phyloP scores from a whole-genome alignment of 2,329 filamentous ascomycete genomes.

The Aspergillus intermedius region DNA sequence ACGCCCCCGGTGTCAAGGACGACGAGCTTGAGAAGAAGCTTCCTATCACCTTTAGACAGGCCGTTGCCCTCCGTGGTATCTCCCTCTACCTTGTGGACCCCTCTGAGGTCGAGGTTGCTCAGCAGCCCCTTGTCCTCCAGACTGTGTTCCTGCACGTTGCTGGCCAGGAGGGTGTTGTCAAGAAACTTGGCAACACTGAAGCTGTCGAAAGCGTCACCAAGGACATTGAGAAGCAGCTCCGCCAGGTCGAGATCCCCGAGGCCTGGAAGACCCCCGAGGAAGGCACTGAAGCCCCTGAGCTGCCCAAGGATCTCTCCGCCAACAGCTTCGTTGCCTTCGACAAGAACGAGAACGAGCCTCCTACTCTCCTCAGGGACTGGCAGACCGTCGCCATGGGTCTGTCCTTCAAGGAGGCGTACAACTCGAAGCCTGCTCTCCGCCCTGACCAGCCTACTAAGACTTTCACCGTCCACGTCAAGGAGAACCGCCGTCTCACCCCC shows the following conservation, averaged over 20 bases:
- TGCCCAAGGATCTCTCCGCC: slow-evolving; percentile 60
- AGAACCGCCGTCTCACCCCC: slow-evolving; percentile 90
- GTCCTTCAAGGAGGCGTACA: slow-evolving; percentile 90
- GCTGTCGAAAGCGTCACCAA: slow-evolving; percentile 54
- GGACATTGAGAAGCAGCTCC: slow-evolving; percentile 62
- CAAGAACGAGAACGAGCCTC: slow-evolving; percentile 64
- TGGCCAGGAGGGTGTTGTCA: slow-evolving; percentile 56
- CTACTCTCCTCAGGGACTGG: slow-evolving; percentile 67
- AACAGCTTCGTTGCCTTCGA: slow-evolving; percentile 80
- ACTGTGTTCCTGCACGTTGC: slow-evolving; percentile 77
- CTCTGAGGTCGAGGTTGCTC: slow-evolving; percentile 58
- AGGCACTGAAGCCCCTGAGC: slow-evolving; percentile 30
- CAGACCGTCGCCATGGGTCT: slow-evolving; percentile 78
- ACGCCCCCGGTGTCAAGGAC: slow-evolving; percentile 71
- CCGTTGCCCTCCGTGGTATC: slow-evolving; percentile 62
- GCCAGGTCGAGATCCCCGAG: slow-evolving; percentile 67
- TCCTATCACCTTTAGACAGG: slow-evolving; percentile 62
- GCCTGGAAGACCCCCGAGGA: slow-evolving; percentile 68
- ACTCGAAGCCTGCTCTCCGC: slow-evolving; percentile 64
- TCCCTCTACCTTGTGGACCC: slow-evolving; percentile 71
- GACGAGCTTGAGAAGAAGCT: slow-evolving; percentile 87
- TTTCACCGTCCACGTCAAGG: slow-evolving; percentile 80
- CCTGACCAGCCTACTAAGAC: slow-evolving; percentile 85
- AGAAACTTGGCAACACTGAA: slow-evolving; percentile 61
- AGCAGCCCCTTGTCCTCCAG: slow-evolving; percentile 65